Conservation (phyloP, 164 flowering plant species). For the Stephania japonica region DNA sequence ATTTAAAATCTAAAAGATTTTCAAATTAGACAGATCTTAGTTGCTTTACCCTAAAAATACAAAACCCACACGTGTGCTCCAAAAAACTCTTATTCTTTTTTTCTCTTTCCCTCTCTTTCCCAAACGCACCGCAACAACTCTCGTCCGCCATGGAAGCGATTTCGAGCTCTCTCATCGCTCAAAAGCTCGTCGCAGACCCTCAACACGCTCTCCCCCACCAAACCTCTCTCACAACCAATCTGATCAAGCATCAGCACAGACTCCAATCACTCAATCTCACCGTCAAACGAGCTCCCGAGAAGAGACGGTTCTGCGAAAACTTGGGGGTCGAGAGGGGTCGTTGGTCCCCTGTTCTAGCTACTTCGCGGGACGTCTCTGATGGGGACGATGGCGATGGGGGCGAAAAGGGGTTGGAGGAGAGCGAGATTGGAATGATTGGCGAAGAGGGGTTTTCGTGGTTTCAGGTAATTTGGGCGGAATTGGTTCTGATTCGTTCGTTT, state of each 20-base stretch:
- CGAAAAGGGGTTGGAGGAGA: slow-evolving; percentile 20
- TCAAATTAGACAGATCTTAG: not conserved
- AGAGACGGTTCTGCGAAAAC: not conserved
- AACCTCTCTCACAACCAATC: slow-evolving; percentile 4
- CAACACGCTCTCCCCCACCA: slow-evolving; percentile 14
- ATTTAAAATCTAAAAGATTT: too few relatives aligned
- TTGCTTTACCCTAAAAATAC: not conserved
- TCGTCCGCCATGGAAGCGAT: slow-evolving; percentile 39
- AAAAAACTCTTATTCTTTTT: not conserved
- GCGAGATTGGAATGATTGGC: slow-evolving; percentile 25
- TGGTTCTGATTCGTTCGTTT: not conserved
- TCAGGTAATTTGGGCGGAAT: slow-evolving; percentile 20
- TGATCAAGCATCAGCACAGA: slow-evolving; percentile 16
- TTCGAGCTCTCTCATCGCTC: slow-evolving; percentile 27
- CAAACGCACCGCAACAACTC: not conserved
- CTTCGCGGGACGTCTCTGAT: slow-evolving; percentile 24
- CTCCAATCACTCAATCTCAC: slow-evolving; percentile 23
- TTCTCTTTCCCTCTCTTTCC: not conserved
- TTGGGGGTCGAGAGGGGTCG: slow-evolving; percentile 2
- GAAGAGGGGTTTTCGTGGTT: slow-evolving; percentile 25
- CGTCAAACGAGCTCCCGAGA: slow-evolving; percentile 15
- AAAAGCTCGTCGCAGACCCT: slow-evolving; percentile 24
- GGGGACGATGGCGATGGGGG: slow-evolving; percentile 19
- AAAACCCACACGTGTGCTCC: not conserved
- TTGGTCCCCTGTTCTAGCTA: slow-evolving; percentile 19